phyloP scores from a whole-genome alignment of 1,284 basidiomycete species.

The Neolentinus lepideus region DNA sequence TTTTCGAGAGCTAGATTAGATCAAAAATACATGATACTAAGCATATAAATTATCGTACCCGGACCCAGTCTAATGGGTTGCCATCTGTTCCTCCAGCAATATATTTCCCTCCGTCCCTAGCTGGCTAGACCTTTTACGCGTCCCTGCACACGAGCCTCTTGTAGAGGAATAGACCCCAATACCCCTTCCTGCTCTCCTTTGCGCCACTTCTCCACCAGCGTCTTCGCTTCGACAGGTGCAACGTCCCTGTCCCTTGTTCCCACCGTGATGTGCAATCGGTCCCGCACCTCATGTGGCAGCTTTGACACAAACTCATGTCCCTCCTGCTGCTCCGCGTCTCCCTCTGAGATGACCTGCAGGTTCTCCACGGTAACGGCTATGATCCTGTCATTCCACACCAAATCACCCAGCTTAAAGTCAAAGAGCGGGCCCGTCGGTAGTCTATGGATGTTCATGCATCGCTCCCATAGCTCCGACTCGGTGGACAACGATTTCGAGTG shows the following conservation, averaged over 20 bases:
- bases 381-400: constrained; percentile 75
- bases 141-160: constrained; percentile 28
- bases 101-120: constrained; percentile 4
- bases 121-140: constrained; percentile 32
- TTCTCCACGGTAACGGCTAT: constrained; percentile 73
- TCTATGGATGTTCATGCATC: constrained; percentile 43
- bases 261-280: constrained; percentile 81
- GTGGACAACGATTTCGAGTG: constrained; percentile 57
- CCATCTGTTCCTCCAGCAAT: not conserved
- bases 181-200: constrained; percentile 20
- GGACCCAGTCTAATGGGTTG: not conserved
- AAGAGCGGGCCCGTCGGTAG: constrained; percentile 45
- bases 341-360: constrained; percentile 31
- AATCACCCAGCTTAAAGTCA: constrained; percentile 50
- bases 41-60: no score
- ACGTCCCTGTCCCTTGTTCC: constrained; percentile 60
- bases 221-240: constrained; percentile 64
- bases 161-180: constrained; percentile 25
- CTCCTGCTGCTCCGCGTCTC: constrained; percentile 26
- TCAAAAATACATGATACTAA: no score
- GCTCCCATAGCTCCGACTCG: constrained; percentile 57
- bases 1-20: no score
- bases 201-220: constrained; percentile 54
- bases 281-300: constrained; percentile 41
- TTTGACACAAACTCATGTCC: constrained; percentile 40